Conservation (phyloP, 192 early-diverging fungal genomes). For the Coemansia sp. region DNA sequence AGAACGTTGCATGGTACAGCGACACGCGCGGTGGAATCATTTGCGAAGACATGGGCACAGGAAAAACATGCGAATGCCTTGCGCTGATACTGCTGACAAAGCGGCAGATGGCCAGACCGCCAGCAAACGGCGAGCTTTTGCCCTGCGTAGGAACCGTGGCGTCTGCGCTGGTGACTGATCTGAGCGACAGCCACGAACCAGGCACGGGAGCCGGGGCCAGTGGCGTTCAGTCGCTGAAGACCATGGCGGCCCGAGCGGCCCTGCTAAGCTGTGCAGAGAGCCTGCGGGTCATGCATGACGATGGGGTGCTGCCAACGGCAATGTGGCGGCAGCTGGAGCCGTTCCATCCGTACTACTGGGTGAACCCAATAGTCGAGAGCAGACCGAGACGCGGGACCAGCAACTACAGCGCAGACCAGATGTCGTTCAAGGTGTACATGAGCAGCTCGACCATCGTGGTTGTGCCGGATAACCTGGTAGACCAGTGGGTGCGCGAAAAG, state of each 20-base stretch:
- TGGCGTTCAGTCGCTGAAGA: conserved; percentile 23
- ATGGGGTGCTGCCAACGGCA: conserved; percentile 44
- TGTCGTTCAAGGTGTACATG: conserved; percentile 57
- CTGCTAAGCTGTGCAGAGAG: conserved; percentile 55
- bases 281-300: conserved; percentile 42
- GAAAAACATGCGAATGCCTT: conserved; percentile 74
- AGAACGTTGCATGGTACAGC: conserved; percentile 44
- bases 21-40: conserved; percentile 67
- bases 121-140: conserved; percentile 30
- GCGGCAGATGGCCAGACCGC: conserved; percentile 55
- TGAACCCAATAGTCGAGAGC: conserved; percentile 30
- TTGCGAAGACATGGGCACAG: conserved; percentile 90
- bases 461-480: conserved; percentile 74
- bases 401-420: conserved; percentile 6
- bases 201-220: neutral
- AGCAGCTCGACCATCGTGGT: conserved; percentile 70
- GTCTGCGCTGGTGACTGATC: conserved; percentile 25
- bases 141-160: conserved; percentile 47
- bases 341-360: conserved; percentile 61
- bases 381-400: conserved; percentile 15
- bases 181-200: neutral
- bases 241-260: conserved; percentile 49
- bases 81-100: conserved; percentile 65
- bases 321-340: conserved; percentile 45
- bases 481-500: conserved; percentile 78